Evolutionary conservation across 164 flowering plant genomes (phyloP).

Genomic region (Vitis rotundifolia): DNA sequence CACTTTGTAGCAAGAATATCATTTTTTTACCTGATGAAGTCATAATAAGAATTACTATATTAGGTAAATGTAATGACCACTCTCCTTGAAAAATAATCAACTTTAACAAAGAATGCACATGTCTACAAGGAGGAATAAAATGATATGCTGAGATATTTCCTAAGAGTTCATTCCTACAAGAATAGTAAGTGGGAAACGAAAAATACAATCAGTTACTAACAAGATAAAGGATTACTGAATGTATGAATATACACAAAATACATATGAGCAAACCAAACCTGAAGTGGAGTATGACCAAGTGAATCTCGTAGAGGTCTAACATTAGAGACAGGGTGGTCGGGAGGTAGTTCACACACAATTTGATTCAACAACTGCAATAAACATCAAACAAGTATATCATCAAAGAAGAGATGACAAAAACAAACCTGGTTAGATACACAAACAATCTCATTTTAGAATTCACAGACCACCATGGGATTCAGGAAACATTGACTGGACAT

Average conservation of each 20-base stretch:
- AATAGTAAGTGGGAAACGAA: too few relatives aligned
- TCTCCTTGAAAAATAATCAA: too few relatives aligned
- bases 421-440: background rate
- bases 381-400: slow-evolving; percentile 10
- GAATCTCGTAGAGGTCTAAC: slow-evolving; percentile 73
- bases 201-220: background rate
- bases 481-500: background rate
- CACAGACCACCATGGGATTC: background rate
- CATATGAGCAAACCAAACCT: slow-evolving; percentile 39
- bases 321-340: slow-evolving; percentile 75
- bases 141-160: too few relatives aligned
- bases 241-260: background rate
- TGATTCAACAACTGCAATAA: slow-evolving; percentile 76
- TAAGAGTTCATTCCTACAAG: too few relatives aligned
- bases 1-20: too few relatives aligned
- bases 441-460: background rate
- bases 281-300: slow-evolving; percentile 87
- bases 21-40: too few relatives aligned
- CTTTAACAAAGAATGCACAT: too few relatives aligned
- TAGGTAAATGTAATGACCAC: too few relatives aligned
- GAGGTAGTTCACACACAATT: slow-evolving; percentile 83
- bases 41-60: too few relatives aligned
- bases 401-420: background rate
- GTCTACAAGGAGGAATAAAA: too few relatives aligned
- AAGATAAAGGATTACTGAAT: background rate